Evolutionary conservation across 73 alveolate species (phyloP).

Genomic region (Blepharisma stoltei): DNA sequence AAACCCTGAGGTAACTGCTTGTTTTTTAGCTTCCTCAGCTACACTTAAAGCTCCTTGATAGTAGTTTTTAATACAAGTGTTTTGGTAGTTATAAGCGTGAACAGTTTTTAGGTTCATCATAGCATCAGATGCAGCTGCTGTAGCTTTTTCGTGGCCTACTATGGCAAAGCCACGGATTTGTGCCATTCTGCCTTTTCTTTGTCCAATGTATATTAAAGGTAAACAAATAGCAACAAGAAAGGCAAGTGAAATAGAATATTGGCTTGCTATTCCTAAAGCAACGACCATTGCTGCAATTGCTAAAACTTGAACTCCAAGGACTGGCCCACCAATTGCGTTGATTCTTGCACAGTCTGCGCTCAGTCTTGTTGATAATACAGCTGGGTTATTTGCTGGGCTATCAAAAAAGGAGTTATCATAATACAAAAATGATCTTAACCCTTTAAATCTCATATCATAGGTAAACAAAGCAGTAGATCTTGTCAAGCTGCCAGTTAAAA

Average conservation of each 20-base stretch:
- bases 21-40: slow-evolving; percentile 40
- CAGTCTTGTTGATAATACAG: slow-evolving; percentile 39
- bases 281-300: slow-evolving; percentile 33
- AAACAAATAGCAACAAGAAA: neutral
- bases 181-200: slow-evolving; percentile 8
- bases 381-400: slow-evolving; percentile 45
- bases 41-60: slow-evolving; percentile 38
- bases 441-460: neutral
- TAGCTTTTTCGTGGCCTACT: slow-evolving; percentile 63
- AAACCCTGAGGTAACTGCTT: slow-evolving; percentile 68
- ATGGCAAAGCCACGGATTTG: slow-evolving; percentile 30
- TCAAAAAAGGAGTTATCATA: slow-evolving; percentile 31
- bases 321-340: slow-evolving; percentile 42
- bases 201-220: slow-evolving; percentile 14
- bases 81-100: slow-evolving; percentile 70
- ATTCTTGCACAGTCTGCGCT: slow-evolving; percentile 38
- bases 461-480: slow-evolving; percentile 1
- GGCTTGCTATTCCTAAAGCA: neutral
- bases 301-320: slow-evolving; percentile 36
- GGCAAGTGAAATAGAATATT: neutral
- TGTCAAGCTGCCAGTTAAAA: neutral
- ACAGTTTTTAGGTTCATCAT: slow-evolving; percentile 70
- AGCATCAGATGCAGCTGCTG: slow-evolving; percentile 64
- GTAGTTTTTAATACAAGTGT: slow-evolving; percentile 57
- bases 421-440: neutral